A percentile compares a stretch with the other conserved stretches of the same genome.
Conservation (phyloP, 73 alveolate genomes). For the Stentor roeselii region DNA sequence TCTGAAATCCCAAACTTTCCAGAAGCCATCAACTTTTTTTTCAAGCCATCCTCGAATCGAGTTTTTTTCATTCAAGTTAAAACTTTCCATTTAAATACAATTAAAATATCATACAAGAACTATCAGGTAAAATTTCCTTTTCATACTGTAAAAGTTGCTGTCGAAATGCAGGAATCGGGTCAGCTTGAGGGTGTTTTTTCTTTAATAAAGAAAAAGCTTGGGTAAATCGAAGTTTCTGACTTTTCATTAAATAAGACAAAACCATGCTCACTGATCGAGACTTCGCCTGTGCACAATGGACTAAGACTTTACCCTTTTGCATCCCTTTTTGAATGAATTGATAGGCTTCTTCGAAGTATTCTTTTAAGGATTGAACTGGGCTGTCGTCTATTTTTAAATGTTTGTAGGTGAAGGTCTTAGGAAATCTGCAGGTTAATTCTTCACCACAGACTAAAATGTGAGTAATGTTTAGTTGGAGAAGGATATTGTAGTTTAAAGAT, state of each 20-base stretch:
- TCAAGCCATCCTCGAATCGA: constrained; percentile 31
- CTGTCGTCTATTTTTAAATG: background rate
- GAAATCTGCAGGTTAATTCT: background rate
- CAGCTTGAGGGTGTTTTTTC: background rate
- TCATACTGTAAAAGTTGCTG: background rate
- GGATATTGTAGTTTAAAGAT: background rate
- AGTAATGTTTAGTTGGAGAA: constrained; percentile 2
- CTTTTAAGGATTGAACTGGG: background rate
- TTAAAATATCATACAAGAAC: too few relatives aligned
- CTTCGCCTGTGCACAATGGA: background rate
- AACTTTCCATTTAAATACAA: too few relatives aligned
- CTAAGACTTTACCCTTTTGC: background rate
- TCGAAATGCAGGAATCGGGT: background rate
- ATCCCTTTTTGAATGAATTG: background rate
- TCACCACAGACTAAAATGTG: constrained; percentile 15
- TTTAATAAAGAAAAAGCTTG: background rate
- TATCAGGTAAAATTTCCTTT: too few relatives aligned
- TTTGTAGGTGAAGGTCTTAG: background rate
- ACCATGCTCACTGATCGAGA: background rate
- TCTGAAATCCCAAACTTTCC: constrained; percentile 21
- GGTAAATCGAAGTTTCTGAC: background rate
- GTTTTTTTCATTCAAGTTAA: too few relatives aligned
- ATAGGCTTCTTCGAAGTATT: background rate
- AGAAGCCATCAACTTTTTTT: background rate
- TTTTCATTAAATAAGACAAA: background rate